Conservation (phyloP, 306 rosid species). For the Datisca glomerata region DNA sequence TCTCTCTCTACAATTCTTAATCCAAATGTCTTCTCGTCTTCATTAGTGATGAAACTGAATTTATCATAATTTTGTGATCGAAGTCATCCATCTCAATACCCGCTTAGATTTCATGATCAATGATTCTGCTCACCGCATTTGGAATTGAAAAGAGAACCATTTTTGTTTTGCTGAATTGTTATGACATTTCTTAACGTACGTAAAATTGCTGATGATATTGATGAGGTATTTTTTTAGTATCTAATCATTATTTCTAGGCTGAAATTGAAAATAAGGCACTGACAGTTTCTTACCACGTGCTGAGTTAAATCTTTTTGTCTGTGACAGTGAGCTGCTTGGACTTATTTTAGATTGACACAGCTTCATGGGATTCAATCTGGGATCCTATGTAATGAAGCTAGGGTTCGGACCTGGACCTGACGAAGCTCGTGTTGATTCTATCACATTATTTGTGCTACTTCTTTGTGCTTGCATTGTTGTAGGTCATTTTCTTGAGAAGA, state of each 20-base stretch:
- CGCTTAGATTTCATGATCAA: too few relatives aligned
- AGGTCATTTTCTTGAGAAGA: slow-evolving; percentile 53
- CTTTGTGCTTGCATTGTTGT: slow-evolving; percentile 37
- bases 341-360: background rate
- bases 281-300: background rate
- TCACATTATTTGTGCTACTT: slow-evolving; percentile 43
- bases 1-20: too few relatives aligned
- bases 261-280: background rate
- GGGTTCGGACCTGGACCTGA: slow-evolving; percentile 9
- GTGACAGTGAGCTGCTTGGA: slow-evolving; percentile 6
- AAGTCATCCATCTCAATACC: too few relatives aligned
- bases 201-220: too few relatives aligned
- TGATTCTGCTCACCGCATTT: too few relatives aligned
- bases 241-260: background rate
- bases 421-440: slow-evolving; percentile 21
- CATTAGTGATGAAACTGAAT: too few relatives aligned
- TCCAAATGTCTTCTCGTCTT: too few relatives aligned
- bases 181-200: too few relatives aligned
- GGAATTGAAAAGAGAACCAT: too few relatives aligned
- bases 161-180: too few relatives aligned
- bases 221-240: too few relatives aligned
- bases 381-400: slow-evolving; percentile 6
- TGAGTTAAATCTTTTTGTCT: background rate
- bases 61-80: too few relatives aligned
- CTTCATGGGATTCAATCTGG: slow-evolving; percentile 7